Evolutionary conservation across 345 rosid genomes (phyloP).

Genomic region (Cardamine chenopodiifolia): DNA sequence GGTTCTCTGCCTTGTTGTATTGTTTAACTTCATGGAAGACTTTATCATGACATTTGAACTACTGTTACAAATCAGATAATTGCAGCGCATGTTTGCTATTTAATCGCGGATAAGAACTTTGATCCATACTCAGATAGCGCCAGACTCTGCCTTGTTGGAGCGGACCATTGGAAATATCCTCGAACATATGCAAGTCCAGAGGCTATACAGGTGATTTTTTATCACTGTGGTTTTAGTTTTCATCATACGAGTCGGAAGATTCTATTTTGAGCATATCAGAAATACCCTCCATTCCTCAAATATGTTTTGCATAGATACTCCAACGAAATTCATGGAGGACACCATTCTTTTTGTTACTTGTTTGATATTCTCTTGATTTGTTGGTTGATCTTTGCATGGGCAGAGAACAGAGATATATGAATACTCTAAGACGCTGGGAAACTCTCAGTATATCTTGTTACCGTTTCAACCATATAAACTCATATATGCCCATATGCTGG

Average conservation of each 20-base stretch:
- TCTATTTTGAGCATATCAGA: slow-evolving; percentile 17
- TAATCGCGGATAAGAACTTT: slow-evolving; percentile 69
- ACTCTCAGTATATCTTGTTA: slow-evolving; percentile 82
- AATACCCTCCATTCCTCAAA: slow-evolving; percentile 1
- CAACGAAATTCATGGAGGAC: not conserved
- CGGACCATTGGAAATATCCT: slow-evolving; percentile 77
- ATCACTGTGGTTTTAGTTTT: slow-evolving; percentile 10
- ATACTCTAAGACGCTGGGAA: slow-evolving; percentile 90
- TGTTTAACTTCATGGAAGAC: slow-evolving; percentile 11
- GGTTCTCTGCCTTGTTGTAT: slow-evolving; percentile 31
- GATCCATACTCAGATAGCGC: slow-evolving; percentile 72
- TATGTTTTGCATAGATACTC: not conserved
- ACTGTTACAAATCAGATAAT: slow-evolving; percentile 49
- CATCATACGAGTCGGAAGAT: slow-evolving; percentile 1
- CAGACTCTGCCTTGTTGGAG: slow-evolving; percentile 76
- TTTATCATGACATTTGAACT: slow-evolving; percentile 38
- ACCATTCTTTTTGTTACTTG: not conserved
- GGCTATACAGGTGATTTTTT: slow-evolving; percentile 70
- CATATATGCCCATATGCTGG: slow-evolving; percentile 92
- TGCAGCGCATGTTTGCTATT: slow-evolving; percentile 78
- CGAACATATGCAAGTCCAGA: slow-evolving; percentile 72
- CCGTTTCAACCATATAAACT: slow-evolving; percentile 97
- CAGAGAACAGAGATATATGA: slow-evolving; percentile 99
- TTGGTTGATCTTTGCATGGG: slow-evolving; percentile 43
- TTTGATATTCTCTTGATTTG: not conserved